These are phyloP conservation scores for Boehmeria nivea DNA, from an alignment of 306 rosid species.

Conservation along the genomic window DNA sequence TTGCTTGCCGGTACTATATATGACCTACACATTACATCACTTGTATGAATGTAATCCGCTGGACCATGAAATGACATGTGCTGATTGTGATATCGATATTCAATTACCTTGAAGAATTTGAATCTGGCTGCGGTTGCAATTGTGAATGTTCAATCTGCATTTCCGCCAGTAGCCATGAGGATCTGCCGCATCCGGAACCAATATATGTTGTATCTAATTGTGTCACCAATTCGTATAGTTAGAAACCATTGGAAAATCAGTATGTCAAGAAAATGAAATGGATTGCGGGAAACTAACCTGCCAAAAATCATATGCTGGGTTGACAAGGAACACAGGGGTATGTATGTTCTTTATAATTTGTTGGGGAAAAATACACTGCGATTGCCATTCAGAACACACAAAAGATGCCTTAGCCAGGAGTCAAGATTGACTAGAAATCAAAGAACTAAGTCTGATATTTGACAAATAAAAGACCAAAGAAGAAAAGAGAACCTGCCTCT, in stretches of 20 bases:
- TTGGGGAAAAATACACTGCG: constrained; percentile 84
- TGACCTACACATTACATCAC: too few species aligned
- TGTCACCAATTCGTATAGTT: constrained; percentile 15
- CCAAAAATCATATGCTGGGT: constrained; percentile 93
- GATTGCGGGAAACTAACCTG: constrained; percentile 50
- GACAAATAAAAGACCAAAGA: constrained; percentile 13
- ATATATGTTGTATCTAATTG: constrained; percentile 75
- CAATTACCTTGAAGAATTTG: constrained; percentile 59
- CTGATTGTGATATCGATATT: neutral
- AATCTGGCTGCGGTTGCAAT: constrained; percentile 53
- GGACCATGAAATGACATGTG: too few species aligned
- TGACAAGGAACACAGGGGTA: constrained; percentile 84
- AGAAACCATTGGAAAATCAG: constrained; percentile 10
- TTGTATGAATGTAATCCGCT: too few species aligned
- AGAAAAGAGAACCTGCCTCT: constrained; percentile 47
- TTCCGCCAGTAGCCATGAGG: constrained; percentile 59
- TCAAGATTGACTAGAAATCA: constrained; percentile 13
- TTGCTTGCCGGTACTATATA: too few species aligned
- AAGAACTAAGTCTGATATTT: constrained; percentile 11
- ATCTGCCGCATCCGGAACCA: constrained; percentile 69
- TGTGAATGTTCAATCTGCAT: constrained; percentile 58
- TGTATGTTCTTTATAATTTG: constrained; percentile 51
- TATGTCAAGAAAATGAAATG: constrained; percentile 20
- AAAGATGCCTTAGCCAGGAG: neutral
- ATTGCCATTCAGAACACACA: constrained; percentile 16